Conservation (phyloP, 805 yeast genomes). For the Barnettozyma populi region DNA sequence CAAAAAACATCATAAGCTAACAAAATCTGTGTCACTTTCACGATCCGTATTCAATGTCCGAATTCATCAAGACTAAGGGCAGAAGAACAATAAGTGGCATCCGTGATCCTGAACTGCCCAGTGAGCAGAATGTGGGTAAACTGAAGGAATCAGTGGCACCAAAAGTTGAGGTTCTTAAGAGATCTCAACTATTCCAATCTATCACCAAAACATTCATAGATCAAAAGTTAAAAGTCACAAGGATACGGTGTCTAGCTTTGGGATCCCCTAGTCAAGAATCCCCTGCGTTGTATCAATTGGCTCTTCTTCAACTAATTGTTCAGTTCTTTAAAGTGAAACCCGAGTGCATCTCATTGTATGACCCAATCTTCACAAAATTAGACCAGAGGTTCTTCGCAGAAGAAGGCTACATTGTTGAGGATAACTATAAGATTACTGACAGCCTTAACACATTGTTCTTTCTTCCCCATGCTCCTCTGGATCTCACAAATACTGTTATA, state of each 20-base stretch:
- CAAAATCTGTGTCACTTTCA: not conserved
- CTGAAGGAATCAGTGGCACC: constrained; percentile 11
- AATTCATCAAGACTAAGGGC: constrained; percentile 3
- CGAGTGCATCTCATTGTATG: constrained; percentile 44
- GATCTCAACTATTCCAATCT: constrained; percentile 27
- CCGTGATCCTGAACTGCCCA: not conserved
- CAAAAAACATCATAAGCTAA: not conserved
- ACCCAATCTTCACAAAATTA: constrained; percentile 51
- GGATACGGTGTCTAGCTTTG: constrained; percentile 63
- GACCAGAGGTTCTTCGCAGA: constrained; percentile 37
- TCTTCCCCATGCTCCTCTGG: constrained; percentile 73
- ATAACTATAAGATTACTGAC: constrained; percentile 6
- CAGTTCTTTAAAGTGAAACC: constrained; percentile 20
- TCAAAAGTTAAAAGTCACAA: constrained; percentile 10
- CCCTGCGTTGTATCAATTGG: constrained; percentile 65
- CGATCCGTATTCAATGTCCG: not conserved
- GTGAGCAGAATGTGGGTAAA: not conserved
- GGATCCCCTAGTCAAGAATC: constrained; percentile 58
- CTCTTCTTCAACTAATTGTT: constrained; percentile 42
- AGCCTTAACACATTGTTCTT: constrained; percentile 39
- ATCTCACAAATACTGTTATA: constrained; percentile 40
- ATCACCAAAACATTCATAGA: constrained; percentile 17
- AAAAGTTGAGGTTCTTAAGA: constrained; percentile 21
- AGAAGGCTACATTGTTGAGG: constrained; percentile 19
- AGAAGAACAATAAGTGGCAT: constrained; percentile 2